Base-by-base conservation (phyloP, 192 early-diverging fungal genomes). In the Gorgonomyces haynaldii region DNA sequence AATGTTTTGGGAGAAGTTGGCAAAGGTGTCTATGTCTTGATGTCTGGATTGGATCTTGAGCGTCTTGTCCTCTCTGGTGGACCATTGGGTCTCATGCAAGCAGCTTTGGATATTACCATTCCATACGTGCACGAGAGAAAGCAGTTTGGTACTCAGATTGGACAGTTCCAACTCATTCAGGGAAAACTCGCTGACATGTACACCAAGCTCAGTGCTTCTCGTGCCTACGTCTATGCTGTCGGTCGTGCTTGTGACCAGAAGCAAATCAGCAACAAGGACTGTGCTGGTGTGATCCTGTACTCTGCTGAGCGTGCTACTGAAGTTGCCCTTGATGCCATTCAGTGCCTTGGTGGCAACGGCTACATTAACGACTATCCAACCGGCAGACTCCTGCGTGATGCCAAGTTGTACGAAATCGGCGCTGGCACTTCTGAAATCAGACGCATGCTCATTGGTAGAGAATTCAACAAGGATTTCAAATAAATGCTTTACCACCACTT, bases 121-220 rank as follows among this genome's bases (percentile, higher is more conserved):
- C 83, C 86, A 24, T 96, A 93, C 56, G 84, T 88, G 3, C 85
- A 91, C 48, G 70, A 82, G 39, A 79, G 92, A 9, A 72, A 84
- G 26, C 92, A 96, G 62, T 93, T 96, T 70, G 82, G 79, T 43
- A 54, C 71, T 23, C 77, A 78, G 15, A 82, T 96, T 56, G 89
- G 86, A 9, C 67, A 86, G 43, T 96, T 91, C 70, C 85, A 93
- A 70, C 66, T 93, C 32, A 66, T 96, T 34, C 90, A 96, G 66
- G 87, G 81, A n/a, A 96, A 92, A 60, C 62, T 96, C 42, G 92
- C 92, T 16, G 92, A 96, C 50, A 96, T 96, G 86, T 91, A 92
- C 71, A 91, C 87, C n/a, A 92, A 92, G 58, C 68, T 91, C 24
- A 86, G 81, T 47, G 89, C 89, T 0, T 89, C 89, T 12, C 72